Evolutionary conservation across 805 yeast genomes (phyloP).

Genomic region (Saccharomycopsis sp.): DNA sequence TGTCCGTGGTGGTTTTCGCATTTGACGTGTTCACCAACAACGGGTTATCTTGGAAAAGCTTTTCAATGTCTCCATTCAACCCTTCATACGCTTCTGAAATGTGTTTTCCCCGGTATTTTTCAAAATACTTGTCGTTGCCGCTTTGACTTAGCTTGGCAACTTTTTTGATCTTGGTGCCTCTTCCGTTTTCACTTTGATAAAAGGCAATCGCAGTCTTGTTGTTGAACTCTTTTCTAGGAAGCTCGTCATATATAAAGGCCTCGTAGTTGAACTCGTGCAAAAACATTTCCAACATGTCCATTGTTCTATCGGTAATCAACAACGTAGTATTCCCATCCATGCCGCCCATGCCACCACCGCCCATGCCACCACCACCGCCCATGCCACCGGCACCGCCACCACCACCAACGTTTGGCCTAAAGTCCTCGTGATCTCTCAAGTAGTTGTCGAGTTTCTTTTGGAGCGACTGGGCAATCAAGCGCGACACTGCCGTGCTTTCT

Average conservation of each 20-base stretch:
- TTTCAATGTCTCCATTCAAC: constrained; percentile 48
- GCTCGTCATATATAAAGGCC: constrained; percentile 76
- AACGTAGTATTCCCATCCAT: constrained; percentile 54
- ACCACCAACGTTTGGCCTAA: constrained; percentile 52
- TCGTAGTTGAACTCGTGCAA: constrained; percentile 87
- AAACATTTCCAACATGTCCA: constrained; percentile 77
- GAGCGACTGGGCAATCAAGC: constrained; percentile 61
- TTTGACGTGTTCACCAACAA: constrained; percentile 59
- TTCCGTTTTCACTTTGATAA: constrained; percentile 49
- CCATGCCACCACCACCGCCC: too few relatives aligned
- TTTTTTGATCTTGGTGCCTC: constrained; percentile 35
- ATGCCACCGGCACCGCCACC: constrained; percentile 72
- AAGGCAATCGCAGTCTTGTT: constrained; percentile 20
- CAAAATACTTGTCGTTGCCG: constrained; percentile 58
- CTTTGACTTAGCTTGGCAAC: constrained; percentile 44
- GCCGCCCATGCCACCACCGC: constrained; percentile 61
- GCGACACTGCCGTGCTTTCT: constrained; percentile 52
- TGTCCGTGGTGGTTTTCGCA: constrained; percentile 59
- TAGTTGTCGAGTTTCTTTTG: constrained; percentile 68
- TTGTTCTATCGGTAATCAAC: constrained; percentile 70
- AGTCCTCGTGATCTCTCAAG: constrained; percentile 57
- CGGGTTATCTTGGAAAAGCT: constrained; percentile 64
- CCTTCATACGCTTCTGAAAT: constrained; percentile 64
- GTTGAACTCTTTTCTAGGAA: constrained; percentile 39
- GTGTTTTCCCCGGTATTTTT: constrained; percentile 59